Conservation (phyloP, 345 rosid genomes). For the Eucalyptus cladocalyx region DNA sequence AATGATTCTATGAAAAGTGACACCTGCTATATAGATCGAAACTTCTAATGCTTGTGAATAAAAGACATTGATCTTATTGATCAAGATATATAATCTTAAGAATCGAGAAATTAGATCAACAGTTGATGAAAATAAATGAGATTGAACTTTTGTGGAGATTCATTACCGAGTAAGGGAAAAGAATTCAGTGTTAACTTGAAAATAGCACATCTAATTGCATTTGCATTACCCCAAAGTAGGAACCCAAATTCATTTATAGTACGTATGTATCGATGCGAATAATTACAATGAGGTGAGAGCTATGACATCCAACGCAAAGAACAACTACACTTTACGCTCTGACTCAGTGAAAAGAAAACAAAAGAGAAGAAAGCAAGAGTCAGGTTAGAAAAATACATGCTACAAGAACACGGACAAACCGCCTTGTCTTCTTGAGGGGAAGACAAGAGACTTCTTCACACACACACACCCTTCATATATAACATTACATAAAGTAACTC, state of each 20-base stretch:
- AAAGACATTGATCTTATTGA: too few species aligned
- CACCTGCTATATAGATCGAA: too few species aligned
- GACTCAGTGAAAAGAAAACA: background rate
- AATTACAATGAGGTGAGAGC: background rate
- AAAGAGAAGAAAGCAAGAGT: background rate
- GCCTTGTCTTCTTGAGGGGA: background rate
- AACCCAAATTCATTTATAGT: background rate
- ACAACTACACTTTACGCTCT: background rate
- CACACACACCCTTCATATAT: background rate
- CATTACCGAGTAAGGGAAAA: background rate
- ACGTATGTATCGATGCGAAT: background rate
- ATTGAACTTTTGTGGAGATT: background rate
- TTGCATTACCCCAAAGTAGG: background rate
- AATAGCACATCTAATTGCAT: background rate
- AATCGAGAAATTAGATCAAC: fast-evolving
- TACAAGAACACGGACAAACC: background rate
- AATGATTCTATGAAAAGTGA: too few species aligned
- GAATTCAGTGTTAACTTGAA: background rate
- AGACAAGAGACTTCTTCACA: background rate
- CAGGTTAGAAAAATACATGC: background rate
- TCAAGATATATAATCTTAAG: background rate
- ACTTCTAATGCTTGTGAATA: too few species aligned
- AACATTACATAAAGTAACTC: background rate
- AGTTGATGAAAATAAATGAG: background rate
- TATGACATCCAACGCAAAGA: background rate